phyloP scores from a whole-genome alignment of 1,284 basidiomycete genomes.

The Ustilago tritici region DNA sequence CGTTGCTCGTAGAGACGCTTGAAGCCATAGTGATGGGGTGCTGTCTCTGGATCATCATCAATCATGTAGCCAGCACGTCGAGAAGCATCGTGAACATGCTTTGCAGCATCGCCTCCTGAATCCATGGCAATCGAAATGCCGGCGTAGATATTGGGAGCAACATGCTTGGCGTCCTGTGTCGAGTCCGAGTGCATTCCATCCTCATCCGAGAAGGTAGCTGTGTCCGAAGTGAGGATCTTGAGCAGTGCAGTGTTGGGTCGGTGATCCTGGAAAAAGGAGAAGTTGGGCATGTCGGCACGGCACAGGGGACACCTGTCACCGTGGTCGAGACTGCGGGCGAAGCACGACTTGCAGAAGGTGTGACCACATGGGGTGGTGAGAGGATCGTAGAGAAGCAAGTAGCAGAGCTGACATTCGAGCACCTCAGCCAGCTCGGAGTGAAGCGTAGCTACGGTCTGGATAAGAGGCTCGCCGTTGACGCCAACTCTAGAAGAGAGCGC shows the following conservation, averaged over 20 bases:
- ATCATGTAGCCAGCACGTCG: slow-evolving; percentile 23
- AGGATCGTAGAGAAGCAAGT: slow-evolving; percentile 83
- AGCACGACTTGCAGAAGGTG: slow-evolving; percentile 89
- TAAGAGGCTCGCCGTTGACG: slow-evolving; percentile 37
- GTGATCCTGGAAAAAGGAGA: slow-evolving; percentile 83
- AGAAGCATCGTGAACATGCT: neutral
- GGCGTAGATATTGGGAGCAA: slow-evolving; percentile 15
- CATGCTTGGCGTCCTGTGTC: slow-evolving; percentile 23
- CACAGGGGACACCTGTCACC: slow-evolving; percentile 85
- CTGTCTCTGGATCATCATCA: slow-evolving; percentile 44
- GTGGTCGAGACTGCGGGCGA: slow-evolving; percentile 89
- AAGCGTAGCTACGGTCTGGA: slow-evolving; percentile 52
- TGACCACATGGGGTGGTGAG: slow-evolving; percentile 94
- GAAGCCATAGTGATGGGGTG: slow-evolving; percentile 47
- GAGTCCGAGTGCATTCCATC: slow-evolving; percentile 36
- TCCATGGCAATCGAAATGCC: slow-evolving; percentile 29
- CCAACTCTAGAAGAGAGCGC: slow-evolving; percentile 34
- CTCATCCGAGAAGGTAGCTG: slow-evolving; percentile 48
- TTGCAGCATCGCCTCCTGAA: neutral
- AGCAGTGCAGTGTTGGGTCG: slow-evolving; percentile 48
- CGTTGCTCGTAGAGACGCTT: slow-evolving; percentile 72
- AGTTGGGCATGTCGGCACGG: slow-evolving; percentile 79
- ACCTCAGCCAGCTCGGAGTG: slow-evolving; percentile 76
- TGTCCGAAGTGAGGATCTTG: slow-evolving; percentile 53
- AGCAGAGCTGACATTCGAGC: slow-evolving; percentile 90